Base-by-base conservation (phyloP, 257 asterid genomes). In the Petunia axillaris region DNA sequence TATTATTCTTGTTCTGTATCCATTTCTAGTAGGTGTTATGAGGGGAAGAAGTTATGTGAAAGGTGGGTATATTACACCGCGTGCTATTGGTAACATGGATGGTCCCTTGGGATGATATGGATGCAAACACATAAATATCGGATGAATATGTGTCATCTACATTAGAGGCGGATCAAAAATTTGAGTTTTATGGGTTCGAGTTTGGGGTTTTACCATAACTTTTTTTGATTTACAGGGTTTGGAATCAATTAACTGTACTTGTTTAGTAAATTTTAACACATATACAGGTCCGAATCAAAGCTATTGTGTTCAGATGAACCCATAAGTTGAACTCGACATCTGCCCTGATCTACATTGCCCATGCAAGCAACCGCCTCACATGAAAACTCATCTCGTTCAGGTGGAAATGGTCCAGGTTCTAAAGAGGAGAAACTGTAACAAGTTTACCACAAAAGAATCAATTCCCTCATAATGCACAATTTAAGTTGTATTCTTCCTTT, bases 1-100 rank as follows among this genome's bases (percentile, higher is more conserved):
- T 67, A 64, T 80, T 83, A 85, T 88, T 87, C 90, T 78, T 85
- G 81, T 88, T 90, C 89, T 85, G 68, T 84, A 87, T 89, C 94
- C 91, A 87, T 83, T 85, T 88, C 85, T 39, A 68, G 87, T 16
- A 86, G 87, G 93, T 76, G 44, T 87, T 81, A 85, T 86, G 86
- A 87, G 88, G 90, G 90, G 91, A 58, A 84, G 88, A 67, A 63
- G 80, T 83, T 83, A 86, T 79, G 77, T 84, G 89, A 52, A 73
- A 81, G 75, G 75, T 65, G 84, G 63, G 46, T 81, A 70, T 77
- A 82, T 82, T 65, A 84, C 76, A 84, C 57, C 81, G 7, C 5
- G 10, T 36, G 40, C 35, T 73, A 64, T 43, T 71, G 75, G 11
- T 71, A 35, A 48, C 59, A 48, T 71, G 11, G 44, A 48, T 5